These are phyloP conservation scores for Paracoccidioides brasiliensis DNA, from an alignment of 2,329 filamentous ascomycete species.

Conservation along the genomic window DNA sequence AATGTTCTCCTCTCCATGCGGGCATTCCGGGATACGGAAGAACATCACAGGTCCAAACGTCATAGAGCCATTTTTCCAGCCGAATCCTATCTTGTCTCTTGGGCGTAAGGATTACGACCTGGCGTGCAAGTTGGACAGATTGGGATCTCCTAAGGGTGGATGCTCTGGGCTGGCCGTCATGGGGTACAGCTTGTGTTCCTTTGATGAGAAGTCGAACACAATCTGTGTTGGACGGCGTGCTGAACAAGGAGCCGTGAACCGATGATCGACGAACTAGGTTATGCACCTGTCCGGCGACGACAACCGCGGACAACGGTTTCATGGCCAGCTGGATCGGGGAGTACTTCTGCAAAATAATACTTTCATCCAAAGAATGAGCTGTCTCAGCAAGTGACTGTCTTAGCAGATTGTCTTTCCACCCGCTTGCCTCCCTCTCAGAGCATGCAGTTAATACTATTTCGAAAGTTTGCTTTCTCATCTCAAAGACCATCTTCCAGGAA, in stretches of 20 bases:
- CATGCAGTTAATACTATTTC: slow-evolving; percentile 83
- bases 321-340: slow-evolving; percentile 5
- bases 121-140: slow-evolving; percentile 51
- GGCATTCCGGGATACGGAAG: slow-evolving; percentile 77
- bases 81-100: slow-evolving; percentile 62
- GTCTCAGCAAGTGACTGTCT: slow-evolving; percentile 38
- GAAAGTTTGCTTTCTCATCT: slow-evolving; percentile 60
- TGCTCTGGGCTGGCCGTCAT: slow-evolving; percentile 2
- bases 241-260: slow-evolving; percentile 55
- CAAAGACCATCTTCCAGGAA: slow-evolving; percentile 86
- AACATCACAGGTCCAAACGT: slow-evolving; percentile 72
- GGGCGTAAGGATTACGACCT: slow-evolving; percentile 61
- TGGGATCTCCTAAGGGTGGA: slow-evolving; percentile 33
- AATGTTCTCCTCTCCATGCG: slow-evolving; percentile 51
- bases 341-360: slow-evolving; percentile 15
- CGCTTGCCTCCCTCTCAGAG: slow-evolving; percentile 61
- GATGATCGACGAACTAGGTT: slow-evolving; percentile 42
- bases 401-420: slow-evolving; percentile 62
- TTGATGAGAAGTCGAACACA: slow-evolving; percentile 10
- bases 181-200: slow-evolving; percentile 10
- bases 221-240: slow-evolving; percentile 4
- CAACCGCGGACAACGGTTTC: slow-evolving; percentile 44
- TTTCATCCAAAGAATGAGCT: slow-evolving; percentile 37
- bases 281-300: slow-evolving; percentile 62
- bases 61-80: slow-evolving; percentile 58